These are phyloP conservation scores for Sonneratia alba DNA, from an alignment of 345 rosid species.

Conservation along the genomic window DNA sequence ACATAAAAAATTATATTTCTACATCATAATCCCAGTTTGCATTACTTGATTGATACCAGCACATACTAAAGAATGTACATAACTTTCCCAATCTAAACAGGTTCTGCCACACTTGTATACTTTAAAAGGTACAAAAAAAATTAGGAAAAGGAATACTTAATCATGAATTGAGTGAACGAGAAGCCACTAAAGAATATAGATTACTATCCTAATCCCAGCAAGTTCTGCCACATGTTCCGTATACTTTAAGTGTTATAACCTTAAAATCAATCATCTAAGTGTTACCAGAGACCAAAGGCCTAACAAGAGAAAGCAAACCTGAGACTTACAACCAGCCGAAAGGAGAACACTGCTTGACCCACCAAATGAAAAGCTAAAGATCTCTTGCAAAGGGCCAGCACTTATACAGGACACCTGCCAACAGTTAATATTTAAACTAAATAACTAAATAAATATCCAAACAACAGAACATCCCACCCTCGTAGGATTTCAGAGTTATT, in stretches of 20 bases:
- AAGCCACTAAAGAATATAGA: background rate
- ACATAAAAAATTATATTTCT: background rate
- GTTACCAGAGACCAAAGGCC: background rate
- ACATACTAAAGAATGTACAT: background rate
- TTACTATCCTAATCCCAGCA: background rate
- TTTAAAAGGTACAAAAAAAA: too few species aligned
- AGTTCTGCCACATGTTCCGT: background rate
- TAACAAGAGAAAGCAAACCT: slow-evolving; percentile 35
- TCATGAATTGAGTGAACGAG: background rate
- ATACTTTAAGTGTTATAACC: background rate
- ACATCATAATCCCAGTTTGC: background rate
- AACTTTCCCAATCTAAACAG: background rate
- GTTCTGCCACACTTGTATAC: too few species aligned
- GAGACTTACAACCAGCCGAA: slow-evolving; percentile 77
- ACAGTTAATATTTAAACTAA: background rate
- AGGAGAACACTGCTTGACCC: slow-evolving; percentile 62
- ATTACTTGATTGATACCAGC: too few species aligned
- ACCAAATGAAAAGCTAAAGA: slow-evolving; percentile 77
- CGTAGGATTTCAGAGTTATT: background rate
- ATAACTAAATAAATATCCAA: background rate
- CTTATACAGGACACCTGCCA: slow-evolving; percentile 49
- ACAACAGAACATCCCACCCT: background rate
- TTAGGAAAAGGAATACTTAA: too few species aligned
- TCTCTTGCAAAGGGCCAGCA: slow-evolving; percentile 45
- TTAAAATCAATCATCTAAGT: background rate